A percentile compares a stretch with the other conserved stretches of the same genome.
phyloP scores from a whole-genome alignment of 495 filamentous ascomycete genomes.

The Xylaria palmicola region DNA sequence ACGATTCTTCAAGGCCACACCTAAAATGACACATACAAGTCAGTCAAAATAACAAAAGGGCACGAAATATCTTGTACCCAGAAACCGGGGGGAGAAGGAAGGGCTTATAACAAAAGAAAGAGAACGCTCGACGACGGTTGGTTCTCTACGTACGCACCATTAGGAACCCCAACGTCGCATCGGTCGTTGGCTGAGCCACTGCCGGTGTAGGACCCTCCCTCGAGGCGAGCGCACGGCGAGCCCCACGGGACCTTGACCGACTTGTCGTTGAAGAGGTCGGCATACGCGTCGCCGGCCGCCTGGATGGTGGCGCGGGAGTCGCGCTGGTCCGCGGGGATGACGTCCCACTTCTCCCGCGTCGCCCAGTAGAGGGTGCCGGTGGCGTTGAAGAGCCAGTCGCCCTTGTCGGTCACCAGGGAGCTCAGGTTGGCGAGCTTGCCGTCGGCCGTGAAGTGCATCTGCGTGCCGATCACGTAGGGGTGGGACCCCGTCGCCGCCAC shows the following conservation, averaged over 20 bases:
- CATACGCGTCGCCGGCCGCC: constrained; percentile 50
- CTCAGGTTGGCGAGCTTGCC: constrained; percentile 39
- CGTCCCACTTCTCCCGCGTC: constrained; percentile 40
- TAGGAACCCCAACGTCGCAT: constrained; percentile 41
- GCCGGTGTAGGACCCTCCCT: constrained; percentile 47
- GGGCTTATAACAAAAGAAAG: too few relatives aligned
- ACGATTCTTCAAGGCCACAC: constrained; percentile 38
- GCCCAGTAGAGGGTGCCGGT: constrained; percentile 49
- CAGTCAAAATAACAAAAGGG: too few relatives aligned
- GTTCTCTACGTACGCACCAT: too few relatives aligned
- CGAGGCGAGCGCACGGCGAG: constrained; percentile 44
- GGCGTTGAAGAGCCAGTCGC: constrained; percentile 53
- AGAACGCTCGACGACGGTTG: too few relatives aligned
- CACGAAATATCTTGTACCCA: neutral
- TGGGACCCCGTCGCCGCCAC: constrained; percentile 39
- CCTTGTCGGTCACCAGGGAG: constrained; percentile 40
- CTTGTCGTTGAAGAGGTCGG: constrained; percentile 46
- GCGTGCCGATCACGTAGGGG: constrained; percentile 52
- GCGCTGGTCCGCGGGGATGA: constrained; percentile 43
- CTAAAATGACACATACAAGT: constrained; percentile 10
- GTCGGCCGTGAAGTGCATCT: constrained; percentile 38
- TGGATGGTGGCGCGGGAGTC: constrained; percentile 46
- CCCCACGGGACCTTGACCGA: constrained; percentile 51
- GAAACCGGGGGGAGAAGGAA: neutral
- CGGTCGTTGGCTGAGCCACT: constrained; percentile 33